Conservation (phyloP, 805 yeast species). For the Candida chauliodis region DNA sequence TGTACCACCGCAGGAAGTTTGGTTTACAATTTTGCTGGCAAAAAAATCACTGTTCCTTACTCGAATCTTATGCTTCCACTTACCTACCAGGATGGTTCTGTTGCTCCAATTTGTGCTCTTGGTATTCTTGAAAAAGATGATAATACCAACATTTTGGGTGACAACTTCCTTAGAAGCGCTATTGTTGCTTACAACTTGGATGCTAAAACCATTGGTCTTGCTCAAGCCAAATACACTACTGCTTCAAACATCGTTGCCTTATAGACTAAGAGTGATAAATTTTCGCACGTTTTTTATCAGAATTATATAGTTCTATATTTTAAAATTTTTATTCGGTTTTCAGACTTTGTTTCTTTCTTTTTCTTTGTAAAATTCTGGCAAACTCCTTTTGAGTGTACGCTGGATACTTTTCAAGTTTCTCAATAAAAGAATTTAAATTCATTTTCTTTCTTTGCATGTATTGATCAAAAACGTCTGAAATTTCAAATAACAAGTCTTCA, state of each 20-base stretch:
- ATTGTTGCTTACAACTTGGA: slow-evolving; percentile 60
- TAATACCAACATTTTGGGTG: slow-evolving; percentile 47
- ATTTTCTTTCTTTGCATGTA: slow-evolving; percentile 9
- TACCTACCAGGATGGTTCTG: slow-evolving; percentile 35
- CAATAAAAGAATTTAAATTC: slow-evolving; percentile 62
- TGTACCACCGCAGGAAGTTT: slow-evolving; percentile 25
- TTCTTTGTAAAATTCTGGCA: slow-evolving; percentile 23
- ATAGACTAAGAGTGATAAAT: no score
- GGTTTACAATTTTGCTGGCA: slow-evolving; percentile 37
- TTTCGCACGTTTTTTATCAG: no score
- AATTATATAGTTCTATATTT: no score
- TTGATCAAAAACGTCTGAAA: slow-evolving; percentile 8
- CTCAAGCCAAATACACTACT: slow-evolving; percentile 39
- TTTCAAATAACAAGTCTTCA: slow-evolving; percentile 57
- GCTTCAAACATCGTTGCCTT: slow-evolving; percentile 8
- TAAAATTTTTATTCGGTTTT: no score
- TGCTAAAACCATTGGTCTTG: slow-evolving; percentile 48
- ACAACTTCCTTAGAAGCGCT: slow-evolving; percentile 54
- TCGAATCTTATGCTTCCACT: slow-evolving; percentile 12
- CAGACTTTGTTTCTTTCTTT: no score
- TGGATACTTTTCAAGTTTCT: slow-evolving; percentile 85
- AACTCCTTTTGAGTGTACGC: slow-evolving; percentile 91
- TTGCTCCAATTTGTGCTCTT: slow-evolving; percentile 20
- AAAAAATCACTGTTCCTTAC: slow-evolving; percentile 13
- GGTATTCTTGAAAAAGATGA: slow-evolving; percentile 12